Evolutionary conservation across 2,329 filamentous ascomycete species (phyloP), one percentile per base, ranked within the genome.

Genomic region (Pseudocercospora musae): DNA sequence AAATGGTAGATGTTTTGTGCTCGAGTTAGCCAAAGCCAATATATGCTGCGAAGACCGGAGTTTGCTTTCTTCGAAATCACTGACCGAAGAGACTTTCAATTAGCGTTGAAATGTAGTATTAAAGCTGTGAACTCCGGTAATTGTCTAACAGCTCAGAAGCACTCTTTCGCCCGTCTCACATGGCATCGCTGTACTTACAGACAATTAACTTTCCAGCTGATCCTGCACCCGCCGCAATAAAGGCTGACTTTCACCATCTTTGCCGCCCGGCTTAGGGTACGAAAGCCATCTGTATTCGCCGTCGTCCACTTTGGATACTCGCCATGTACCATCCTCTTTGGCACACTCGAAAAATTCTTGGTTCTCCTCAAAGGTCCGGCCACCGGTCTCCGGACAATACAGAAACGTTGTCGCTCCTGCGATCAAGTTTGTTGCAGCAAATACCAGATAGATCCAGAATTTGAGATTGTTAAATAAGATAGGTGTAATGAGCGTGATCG

Each of bases 291-390:
- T 74, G 66, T 74, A 87, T 65, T 80, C 81, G 2, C 85, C 85
- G 0, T 79, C 78, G 40, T 79, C 75, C 6, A 87, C 81, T 63
- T 80, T 82, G 23, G 69, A 71, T 1, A 87, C 85, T 27, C 77
- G 73, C 85, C 85, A 88, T 3, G 75, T 82, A 3, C 78, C 78
- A 1, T 78, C 77, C 50, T 84, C 77, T 49, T 74, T 76, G 2
- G 85, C 84, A 62, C 81, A 79, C 57, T 78, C 76, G 68, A 87
- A 87, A 73, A 86, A 87, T 58, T 80, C 75, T 70, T 85, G 82
- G 64, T 87, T 87, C 67, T 86, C 84, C 64, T 86, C 84, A 64
- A 87, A 87, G 54, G 79, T 82, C 25, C 85, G 71, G 0, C 84
- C 83, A 0, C 85, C 85, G 13, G 79, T 84, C 71, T 87, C 85